These are phyloP conservation scores for Phaeodactylum tricornutum DNA, from an alignment of 108 stramenopile genomes.

Conservation along the genomic window DNA sequence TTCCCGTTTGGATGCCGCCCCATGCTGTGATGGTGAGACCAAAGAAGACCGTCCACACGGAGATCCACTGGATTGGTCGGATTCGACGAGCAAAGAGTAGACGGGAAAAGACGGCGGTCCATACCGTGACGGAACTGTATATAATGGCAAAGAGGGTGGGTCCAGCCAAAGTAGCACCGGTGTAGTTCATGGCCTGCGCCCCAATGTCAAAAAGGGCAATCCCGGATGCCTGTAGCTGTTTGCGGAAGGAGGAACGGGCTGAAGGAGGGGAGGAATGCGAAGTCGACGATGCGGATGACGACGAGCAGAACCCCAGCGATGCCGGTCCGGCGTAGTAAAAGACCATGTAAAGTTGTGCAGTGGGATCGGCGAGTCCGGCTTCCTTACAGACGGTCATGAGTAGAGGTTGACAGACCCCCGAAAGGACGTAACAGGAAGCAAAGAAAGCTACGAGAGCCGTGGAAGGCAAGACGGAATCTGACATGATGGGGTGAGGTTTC, in stretches of 20 bases:
- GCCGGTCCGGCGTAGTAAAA: slow-evolving; percentile 67
- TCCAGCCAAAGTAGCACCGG: slow-evolving; percentile 58
- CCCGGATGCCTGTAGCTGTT: slow-evolving; percentile 15
- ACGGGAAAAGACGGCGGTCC: slow-evolving; percentile 58
- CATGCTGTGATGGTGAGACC: slow-evolving; percentile 49
- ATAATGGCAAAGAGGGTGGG: slow-evolving; percentile 71
- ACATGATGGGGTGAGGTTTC: no score
- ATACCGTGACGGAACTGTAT: slow-evolving; percentile 64
- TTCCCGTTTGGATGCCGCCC: slow-evolving; percentile 23
- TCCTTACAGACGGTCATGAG: slow-evolving; percentile 52
- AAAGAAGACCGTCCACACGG: slow-evolving; percentile 43
- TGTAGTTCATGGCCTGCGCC: slow-evolving; percentile 61
- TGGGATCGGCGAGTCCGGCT: slow-evolving; percentile 45
- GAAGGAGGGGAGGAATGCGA: slow-evolving; percentile 10
- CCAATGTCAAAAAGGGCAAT: slow-evolving; percentile 60
- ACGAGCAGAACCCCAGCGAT: no score
- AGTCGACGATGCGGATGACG: no score
- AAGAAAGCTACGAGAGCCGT: no score
- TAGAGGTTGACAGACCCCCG: slow-evolving; percentile 60
- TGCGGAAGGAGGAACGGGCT: not conserved
- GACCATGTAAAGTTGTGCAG: slow-evolving; percentile 66
- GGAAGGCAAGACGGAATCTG: no score
- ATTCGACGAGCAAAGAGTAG: slow-evolving; percentile 37
- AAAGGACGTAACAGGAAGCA: slow-evolving; percentile 36
- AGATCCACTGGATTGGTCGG: slow-evolving; percentile 37